phyloP scores from a whole-genome alignment of 2,329 filamentous ascomycete genomes.

The Cercospora nicotianae region DNA sequence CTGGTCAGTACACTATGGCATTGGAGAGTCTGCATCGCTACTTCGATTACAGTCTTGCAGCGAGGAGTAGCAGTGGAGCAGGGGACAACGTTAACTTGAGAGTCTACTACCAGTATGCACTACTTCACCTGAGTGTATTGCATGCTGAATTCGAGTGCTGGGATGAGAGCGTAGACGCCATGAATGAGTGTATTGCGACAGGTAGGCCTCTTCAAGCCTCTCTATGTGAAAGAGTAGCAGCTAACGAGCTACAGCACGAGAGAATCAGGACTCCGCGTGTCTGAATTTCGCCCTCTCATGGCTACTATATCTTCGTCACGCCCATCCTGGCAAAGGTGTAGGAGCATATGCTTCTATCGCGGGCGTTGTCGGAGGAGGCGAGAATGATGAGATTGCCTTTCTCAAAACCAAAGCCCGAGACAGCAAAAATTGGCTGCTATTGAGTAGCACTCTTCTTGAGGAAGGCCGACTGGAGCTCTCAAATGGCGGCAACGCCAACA shows the following conservation, averaged over 20 bases:
- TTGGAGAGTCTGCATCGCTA: conserved; percentile 92
- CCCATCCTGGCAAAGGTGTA: conserved; percentile 62
- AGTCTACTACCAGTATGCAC: conserved; percentile 86
- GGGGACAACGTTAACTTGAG: conserved; percentile 25
- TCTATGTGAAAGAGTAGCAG: not conserved
- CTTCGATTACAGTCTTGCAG: conserved; percentile 77
- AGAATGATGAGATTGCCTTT: conserved; percentile 78
- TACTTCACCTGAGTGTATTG: conserved; percentile 88
- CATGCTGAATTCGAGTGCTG: conserved; percentile 95
- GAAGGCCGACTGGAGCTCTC: conserved; percentile 79
- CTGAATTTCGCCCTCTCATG: conserved; percentile 94
- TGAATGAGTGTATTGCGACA: conserved; percentile 93
- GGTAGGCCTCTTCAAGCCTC: conserved; percentile 26
- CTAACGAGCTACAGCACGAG: conserved; percentile 60
- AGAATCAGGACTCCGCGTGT: conserved; percentile 88
- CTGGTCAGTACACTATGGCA: conserved; percentile 84
- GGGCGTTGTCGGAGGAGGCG: conserved; percentile 41
- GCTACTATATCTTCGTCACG: conserved; percentile 91
- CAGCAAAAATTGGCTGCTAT: conserved; percentile 78
- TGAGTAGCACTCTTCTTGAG: conserved; percentile 79
- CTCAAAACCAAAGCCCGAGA: conserved; percentile 85
- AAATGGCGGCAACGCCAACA: conserved; percentile 44
- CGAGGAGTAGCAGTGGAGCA: conserved; percentile 16
- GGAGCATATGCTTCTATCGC: conserved; percentile 28
- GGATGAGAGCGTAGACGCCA: conserved; percentile 84